Percentiles rank a stretch among this genome's conserved stretches.
Evolutionary conservation across 1,284 basidiomycete species (phyloP).

Genomic region (Jaminaea rosea): DNA sequence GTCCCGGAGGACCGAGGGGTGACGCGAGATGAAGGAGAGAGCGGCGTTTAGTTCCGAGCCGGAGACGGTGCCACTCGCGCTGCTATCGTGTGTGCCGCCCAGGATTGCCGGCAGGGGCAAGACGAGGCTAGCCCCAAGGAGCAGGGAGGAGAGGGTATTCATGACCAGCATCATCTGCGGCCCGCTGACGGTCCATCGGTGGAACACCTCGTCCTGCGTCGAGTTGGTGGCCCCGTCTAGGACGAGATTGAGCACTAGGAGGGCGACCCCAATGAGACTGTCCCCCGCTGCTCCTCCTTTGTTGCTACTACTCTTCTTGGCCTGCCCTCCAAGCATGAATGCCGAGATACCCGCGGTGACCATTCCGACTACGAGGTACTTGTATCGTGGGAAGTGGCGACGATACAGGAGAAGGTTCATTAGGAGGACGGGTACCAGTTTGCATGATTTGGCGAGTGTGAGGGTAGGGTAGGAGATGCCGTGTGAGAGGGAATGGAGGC

Average conservation of each 20-base stretch:
- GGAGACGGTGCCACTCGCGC: too few relatives aligned
- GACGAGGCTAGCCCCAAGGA: constrained; percentile 48
- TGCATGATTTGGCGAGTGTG: constrained; percentile 97
- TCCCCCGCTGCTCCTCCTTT: constrained; percentile 18
- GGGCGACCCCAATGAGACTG: constrained; percentile 51
- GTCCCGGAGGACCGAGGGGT: constrained; percentile 69
- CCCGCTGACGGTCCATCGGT: constrained; percentile 62
- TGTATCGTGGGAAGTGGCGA: constrained; percentile 43
- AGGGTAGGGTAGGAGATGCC: constrained; percentile 91
- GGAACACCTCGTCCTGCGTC: constrained; percentile 97
- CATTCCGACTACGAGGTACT: constrained; percentile 46
- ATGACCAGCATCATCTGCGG: constrained; percentile 99
- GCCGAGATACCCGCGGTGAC: constrained; percentile 87
- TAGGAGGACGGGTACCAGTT: constrained; percentile 88
- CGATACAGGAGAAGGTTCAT: constrained; percentile 66
- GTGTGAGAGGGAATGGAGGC: constrained; percentile 84
- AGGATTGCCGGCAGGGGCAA: constrained; percentile 59
- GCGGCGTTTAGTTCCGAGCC: constrained; percentile 14
- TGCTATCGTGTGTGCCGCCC: constrained; percentile 16
- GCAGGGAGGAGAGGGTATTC: constrained; percentile 58
- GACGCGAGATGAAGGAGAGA: constrained; percentile 60
- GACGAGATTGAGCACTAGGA: constrained; percentile 73
- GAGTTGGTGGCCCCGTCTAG: constrained; percentile 91
- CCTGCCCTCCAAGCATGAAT: constrained; percentile 66
- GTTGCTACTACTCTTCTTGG: constrained; percentile 39